Base-by-base conservation (phyloP, 108 stramenopile species). In the Epipyxis sp. region DNA sequence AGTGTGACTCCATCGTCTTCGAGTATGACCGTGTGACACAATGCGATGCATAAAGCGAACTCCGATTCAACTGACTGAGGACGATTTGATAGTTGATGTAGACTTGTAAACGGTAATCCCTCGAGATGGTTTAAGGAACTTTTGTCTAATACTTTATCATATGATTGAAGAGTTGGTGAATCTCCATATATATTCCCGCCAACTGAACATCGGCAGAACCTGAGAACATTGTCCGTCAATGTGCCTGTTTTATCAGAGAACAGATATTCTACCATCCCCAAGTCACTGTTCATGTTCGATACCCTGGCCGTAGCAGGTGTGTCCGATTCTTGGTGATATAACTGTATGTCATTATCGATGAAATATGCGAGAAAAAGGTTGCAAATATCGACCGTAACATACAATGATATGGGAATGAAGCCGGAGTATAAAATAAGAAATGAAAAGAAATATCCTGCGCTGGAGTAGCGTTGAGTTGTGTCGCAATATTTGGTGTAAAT, bases 241-340 rank as follows among this genome's bases (percentile, higher is more conserved):
- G 85, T 86, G 37, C 85, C 85, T 0, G 85, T 86, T 58, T 86
- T 86, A 59, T 86, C 85, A 50, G 59, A 69, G 35, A 86, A 61
- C 29, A 86, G 65, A 59, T 86, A 80, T 68, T 83, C 43, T 42
- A 86, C 68, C 62, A 84, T 83, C 29, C 85, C 85, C 1, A 86
- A 54, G 40, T 86, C 57, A 3, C 13, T 20, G 10, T 59, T n/a
- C 76, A 40, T 25, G 35, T 59, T 81, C n/a, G 82, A 81, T 1
- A 84, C 86, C 32, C 86, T 78, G 0, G 83, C 83, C 42, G 77
- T 78, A 40, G 93, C 92, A 30, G 91, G 89, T 6, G 93, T 94
- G 74, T 96, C 90, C 29, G 92, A 91, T 46, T 90, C 90, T 40
- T 83, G 87, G 79, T 94, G 88, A 80, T 97, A 94, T 92, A 97